A percentile compares a stretch with the other conserved stretches of the same genome.
phyloP scores from a whole-genome alignment of 257 asterid genomes.

The Capsicum pubescens region DNA sequence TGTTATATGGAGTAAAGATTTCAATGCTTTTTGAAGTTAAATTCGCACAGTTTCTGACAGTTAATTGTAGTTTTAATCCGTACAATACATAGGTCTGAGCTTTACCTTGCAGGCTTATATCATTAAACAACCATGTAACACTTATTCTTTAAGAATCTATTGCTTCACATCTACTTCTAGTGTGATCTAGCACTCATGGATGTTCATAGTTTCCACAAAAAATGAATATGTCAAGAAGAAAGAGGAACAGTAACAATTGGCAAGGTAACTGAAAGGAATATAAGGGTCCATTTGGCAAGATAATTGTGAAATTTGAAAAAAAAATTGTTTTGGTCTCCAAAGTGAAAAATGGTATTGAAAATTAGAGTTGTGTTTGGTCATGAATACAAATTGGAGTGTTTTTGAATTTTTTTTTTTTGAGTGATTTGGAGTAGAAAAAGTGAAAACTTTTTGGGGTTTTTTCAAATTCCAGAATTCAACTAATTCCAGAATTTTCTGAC shows the following conservation, averaged over 20 bases:
- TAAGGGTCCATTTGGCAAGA: neutral
- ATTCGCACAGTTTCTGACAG: neutral
- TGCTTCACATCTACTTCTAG: neutral
- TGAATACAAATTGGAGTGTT: too few relatives aligned
- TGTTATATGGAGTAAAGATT: neutral
- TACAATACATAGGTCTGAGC: neutral
- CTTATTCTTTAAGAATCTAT: neutral
- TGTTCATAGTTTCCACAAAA: neutral
- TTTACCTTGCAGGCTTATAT: neutral
- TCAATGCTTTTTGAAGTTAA: neutral
- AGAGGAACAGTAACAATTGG: neutral
- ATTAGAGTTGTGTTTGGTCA: neutral
- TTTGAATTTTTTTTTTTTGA: too few relatives aligned
- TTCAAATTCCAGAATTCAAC: too few relatives aligned
- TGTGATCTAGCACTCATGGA: constrained; percentile 18
- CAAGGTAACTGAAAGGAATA: neutral
- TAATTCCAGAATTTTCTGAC: too few relatives aligned
- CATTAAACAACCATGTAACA: neutral
- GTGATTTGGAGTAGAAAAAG: too few relatives aligned
- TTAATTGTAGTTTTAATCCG: neutral
- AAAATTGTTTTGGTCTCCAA: neutral
- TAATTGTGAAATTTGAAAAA: too few relatives aligned
- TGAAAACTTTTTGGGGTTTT: too few relatives aligned
- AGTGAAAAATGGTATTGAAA: too few relatives aligned
- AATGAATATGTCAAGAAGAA: neutral